Base-by-base conservation (phyloP, 495 filamentous ascomycete species). In the Penicillium malachiteum region DNA sequence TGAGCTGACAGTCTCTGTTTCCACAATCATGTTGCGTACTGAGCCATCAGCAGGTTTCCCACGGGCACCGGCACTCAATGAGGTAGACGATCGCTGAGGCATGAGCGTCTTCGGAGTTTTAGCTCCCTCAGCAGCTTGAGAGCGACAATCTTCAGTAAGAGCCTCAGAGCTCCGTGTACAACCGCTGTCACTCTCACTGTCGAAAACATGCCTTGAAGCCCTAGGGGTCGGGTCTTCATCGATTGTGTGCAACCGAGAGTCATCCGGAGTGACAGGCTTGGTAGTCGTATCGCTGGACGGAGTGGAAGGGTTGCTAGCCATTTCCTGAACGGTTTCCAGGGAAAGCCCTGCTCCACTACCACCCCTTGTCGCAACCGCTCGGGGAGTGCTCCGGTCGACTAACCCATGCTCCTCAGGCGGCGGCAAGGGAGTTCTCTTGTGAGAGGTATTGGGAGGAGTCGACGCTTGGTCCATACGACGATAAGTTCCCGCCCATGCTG, bases 1-100 rank as follows among this genome's bases (percentile, higher is more conserved):
- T 13, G 94, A 93, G 34, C 82, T 88, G 46, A 98, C 95, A 5
- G 91, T 95, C 75, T 98, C 94, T 4, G 94, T 97, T 73, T 98
- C 94, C 11, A 98, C 93, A 37, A 90, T 97, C 94, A 98, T 98
- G 60, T 90, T 96, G 62, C 87, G 86, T 32, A 89, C 82, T 12
- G 91, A 87, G 9, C 84, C 85, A 65, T 97, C 92, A 39, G 81
- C 67, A 32, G 81, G 77, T 73, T 91, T 83, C 34, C 81, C 75
- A 41, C 79, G 79, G 3, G 72, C 67, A 54, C 69, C 63, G 21
- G 67, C 74, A 14, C 71, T 76, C 5, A 82, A 63, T 6, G 78
- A 79, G 6, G 79, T 76, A n/a, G 71, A 70, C 0, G 79, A 82
- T 42, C 72, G 70, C 51, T 80, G 75, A 5, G 76, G 71, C 34